Base-by-base conservation (phyloP, 768 basidiomycete genomes). In the Cystobasidium ongulense region DNA sequence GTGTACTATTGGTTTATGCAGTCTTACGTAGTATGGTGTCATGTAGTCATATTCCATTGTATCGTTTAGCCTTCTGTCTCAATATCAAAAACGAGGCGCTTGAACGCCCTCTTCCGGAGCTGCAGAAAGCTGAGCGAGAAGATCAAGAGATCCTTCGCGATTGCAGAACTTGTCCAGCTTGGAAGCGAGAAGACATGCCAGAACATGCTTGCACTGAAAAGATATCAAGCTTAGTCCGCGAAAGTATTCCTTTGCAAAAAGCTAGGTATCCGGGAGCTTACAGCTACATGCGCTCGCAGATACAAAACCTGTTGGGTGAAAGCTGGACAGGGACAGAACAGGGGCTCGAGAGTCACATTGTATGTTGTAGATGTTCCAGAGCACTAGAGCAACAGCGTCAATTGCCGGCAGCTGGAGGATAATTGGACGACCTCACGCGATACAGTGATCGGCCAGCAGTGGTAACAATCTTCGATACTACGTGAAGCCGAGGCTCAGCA, bases 321-420 rank as follows among this genome's bases (percentile, higher is more conserved):
- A 36, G 68, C 68, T 2, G 68, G 68, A 43, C 68, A 71, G 11
- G 68, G 68, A 31, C 68, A 71, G 54, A 57, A 71, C 46, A 71
- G 68, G 1, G 68, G 68, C 10, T 71, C 68, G 27, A 71, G 25
- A 8, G 50, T 54, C 5, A 71, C 41, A 10, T 46, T 27, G 35
- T 71, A 71, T 15, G 68, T 71, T n/a, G 29, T 71, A 33, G 54
- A 13, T 7, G 68, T 71, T 8, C 68, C 68, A 57, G 68, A 54
- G 25, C 68, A 71, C 68, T 71, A 21, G 18, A 15, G 31, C 15
- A 11, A 33, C 7, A 4, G 29, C 46, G 10, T 50, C 21, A 50
- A 21, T 50, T 50, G 4, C 21, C 5, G 5, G 46, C 46, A 8
- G 15, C 46, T 17, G 3, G n/a, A 50, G 46, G 33, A 15, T 52